These are phyloP conservation scores for Backusella macrospora DNA, from an alignment of 192 early-diverging fungal genomes.

Conservation along the genomic window DNA sequence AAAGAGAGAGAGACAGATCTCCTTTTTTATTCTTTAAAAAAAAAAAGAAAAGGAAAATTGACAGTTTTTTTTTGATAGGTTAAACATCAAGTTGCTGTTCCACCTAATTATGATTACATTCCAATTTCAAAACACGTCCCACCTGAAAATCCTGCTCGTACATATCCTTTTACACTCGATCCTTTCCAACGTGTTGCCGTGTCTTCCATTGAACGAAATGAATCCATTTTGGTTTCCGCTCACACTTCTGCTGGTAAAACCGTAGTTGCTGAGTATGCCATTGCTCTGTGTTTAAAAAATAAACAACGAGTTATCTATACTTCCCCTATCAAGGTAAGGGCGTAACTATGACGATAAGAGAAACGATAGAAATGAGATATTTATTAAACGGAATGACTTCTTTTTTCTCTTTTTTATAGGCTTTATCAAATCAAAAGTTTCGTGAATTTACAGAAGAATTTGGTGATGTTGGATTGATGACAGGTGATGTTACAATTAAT, in stretches of 20 bases:
- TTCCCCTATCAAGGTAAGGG: slow-evolving; percentile 86
- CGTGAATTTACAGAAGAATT: slow-evolving; percentile 94
- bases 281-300: slow-evolving; percentile 81
- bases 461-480: slow-evolving; percentile 98
- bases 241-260: slow-evolving; percentile 99
- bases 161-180: slow-evolving; percentile 91
- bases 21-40: slow-evolving; percentile 40
- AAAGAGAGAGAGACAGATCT: slow-evolving; percentile 46
- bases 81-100: slow-evolving; percentile 93
- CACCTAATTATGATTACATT: slow-evolving; percentile 82
- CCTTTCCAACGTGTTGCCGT: slow-evolving; percentile 93
- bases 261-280: slow-evolving; percentile 98
- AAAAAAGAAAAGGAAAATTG: not conserved
- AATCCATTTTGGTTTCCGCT: slow-evolving; percentile 94
- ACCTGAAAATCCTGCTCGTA: slow-evolving; percentile 78
- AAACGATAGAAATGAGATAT: too few species aligned
- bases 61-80: slow-evolving; percentile 54
- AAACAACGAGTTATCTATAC: slow-evolving; percentile 98
- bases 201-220: slow-evolving; percentile 85
- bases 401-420: too few species aligned
- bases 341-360: too few species aligned
- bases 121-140: slow-evolving; percentile 86
- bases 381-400: too few species aligned
- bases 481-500: slow-evolving; percentile 97
- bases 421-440: slow-evolving; percentile 98